Evolutionary conservation across 2,329 filamentous ascomycete species (phyloP).

Genomic region (Colletotrichum sp.): DNA sequence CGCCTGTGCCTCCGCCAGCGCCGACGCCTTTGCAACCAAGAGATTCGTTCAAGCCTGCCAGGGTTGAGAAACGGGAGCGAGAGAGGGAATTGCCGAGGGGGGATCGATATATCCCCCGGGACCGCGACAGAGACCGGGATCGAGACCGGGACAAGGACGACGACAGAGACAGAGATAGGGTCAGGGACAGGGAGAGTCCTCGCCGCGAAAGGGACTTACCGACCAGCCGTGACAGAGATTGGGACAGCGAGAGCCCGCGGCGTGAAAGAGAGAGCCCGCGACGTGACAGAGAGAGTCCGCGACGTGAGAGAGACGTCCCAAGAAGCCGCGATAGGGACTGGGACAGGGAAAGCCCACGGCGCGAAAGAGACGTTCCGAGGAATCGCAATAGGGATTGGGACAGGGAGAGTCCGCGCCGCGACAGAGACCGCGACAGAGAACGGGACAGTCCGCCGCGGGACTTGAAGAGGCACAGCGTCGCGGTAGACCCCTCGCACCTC

Average conservation of each 20-base stretch:
- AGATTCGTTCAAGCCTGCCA: not conserved
- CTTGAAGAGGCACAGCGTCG: conserved; percentile 22
- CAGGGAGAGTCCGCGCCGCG: conserved; percentile 17
- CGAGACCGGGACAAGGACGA: conserved; percentile 16
- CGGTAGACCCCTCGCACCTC: conserved; percentile 8
- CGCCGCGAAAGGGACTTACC: not conserved
- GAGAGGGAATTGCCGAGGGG: conserved; percentile 11
- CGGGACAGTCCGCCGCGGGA: conserved; percentile 22
- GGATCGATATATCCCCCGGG: not conserved
- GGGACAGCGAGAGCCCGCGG: conserved; percentile 9
- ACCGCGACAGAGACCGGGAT: not conserved
- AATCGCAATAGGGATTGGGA: conserved; percentile 24
- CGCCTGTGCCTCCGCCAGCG: not conserved
- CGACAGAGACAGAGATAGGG: conserved; percentile 8
- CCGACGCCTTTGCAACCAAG: not conserved
- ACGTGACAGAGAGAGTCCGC: not conserved
- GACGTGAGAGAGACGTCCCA: not conserved
- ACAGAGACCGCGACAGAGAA: conserved; percentile 4
- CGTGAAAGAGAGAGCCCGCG: not conserved
- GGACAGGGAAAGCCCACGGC: not conserved
- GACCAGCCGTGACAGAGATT: not conserved
- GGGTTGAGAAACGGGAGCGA: not conserved
- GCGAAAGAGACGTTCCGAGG: not conserved
- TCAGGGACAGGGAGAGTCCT: conserved; percentile 8
- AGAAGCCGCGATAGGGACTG: conserved; percentile 2